Conservation (phyloP, 78 protist genomes). For the Dictyostelium brefeldianum region DNA sequence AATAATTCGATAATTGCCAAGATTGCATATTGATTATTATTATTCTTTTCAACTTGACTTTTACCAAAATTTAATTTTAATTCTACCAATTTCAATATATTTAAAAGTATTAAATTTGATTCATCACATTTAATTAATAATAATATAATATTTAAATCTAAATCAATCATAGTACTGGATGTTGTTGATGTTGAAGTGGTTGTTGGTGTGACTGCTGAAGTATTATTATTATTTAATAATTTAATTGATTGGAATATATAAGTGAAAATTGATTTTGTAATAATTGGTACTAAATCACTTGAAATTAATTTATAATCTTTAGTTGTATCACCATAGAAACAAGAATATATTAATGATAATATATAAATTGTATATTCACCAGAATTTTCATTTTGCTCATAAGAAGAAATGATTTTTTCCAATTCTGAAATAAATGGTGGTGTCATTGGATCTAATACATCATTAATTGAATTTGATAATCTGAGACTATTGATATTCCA, state of each 20-base stretch:
- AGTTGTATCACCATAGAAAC: background rate
- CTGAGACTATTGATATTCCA: conserved; percentile 43
- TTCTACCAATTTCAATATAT: background rate
- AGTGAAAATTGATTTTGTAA: background rate
- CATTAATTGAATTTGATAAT: conserved; percentile 26
- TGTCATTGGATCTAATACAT: conserved; percentile 36
- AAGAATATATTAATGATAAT: conserved; percentile 19
- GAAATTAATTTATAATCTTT: background rate
- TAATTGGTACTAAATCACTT: background rate
- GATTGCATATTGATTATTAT: background rate
- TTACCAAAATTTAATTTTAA: background rate
- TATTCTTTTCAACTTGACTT: conserved; percentile 11
- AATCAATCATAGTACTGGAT: background rate
- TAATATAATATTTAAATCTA: background rate
- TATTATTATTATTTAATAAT: background rate
- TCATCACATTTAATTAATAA: background rate
- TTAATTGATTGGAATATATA: background rate
- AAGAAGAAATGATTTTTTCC: background rate
- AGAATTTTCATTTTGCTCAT: background rate
- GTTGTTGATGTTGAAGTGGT: background rate
- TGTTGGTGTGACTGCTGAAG: too few species aligned
- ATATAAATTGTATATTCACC: background rate
- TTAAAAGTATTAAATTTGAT: background rate
- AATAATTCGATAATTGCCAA: background rate
- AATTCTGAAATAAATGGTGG: conserved; percentile 29